A percentile compares a stretch with the other conserved stretches of the same genome.
These are phyloP conservation scores for Cucurbita ficifolia DNA, from an alignment of 306 rosid species.

Conservation along the genomic window DNA sequence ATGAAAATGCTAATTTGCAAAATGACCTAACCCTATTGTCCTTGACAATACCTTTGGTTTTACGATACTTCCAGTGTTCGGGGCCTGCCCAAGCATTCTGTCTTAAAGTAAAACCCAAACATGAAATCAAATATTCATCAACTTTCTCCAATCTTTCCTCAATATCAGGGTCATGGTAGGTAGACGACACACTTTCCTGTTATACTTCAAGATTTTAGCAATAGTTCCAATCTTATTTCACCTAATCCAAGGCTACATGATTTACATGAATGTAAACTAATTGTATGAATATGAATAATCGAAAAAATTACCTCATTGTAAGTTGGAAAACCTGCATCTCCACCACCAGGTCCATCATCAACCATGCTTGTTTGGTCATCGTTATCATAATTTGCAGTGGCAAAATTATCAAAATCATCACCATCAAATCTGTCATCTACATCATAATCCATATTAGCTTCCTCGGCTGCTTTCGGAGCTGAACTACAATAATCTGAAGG, in stretches of 20 bases:
- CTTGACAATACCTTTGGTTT: constrained; percentile 43
- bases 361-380: constrained; percentile 33
- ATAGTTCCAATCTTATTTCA: constrained; percentile 7
- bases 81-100: constrained; percentile 97
- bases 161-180: constrained; percentile 28
- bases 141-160: constrained; percentile 56
- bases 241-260: neutral
- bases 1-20: constrained; percentile 1
- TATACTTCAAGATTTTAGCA: constrained; percentile 12
- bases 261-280: neutral
- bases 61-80: constrained; percentile 83
- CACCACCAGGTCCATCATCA: constrained; percentile 38
- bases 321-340: constrained; percentile 42
- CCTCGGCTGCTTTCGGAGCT: constrained; percentile 24
- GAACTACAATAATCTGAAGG: constrained; percentile 33
- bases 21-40: neutral
- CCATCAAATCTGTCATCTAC: constrained; percentile 34
- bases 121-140: constrained; percentile 53
- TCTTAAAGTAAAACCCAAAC: constrained; percentile 61
- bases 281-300: neutral
- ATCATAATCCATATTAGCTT: constrained; percentile 20
- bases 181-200: constrained; percentile 45
- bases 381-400: constrained; percentile 46
- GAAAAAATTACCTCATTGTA: constrained; percentile 46
- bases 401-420: constrained; percentile 32